Evolutionary conservation across 257 asterid species (phyloP).

Genomic region (Solanum corneliomulleri): DNA sequence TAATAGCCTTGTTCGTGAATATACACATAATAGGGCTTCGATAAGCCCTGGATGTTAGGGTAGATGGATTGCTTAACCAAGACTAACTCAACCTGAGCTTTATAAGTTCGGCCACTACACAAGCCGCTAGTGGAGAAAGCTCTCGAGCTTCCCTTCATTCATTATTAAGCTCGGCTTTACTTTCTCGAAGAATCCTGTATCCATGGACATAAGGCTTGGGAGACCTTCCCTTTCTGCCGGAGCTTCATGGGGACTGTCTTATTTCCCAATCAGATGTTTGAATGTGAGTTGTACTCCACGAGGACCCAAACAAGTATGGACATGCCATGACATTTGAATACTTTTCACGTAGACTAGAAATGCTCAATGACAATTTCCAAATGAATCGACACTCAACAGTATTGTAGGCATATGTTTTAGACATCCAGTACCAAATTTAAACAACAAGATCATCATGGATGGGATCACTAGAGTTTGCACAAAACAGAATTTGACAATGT

Average conservation of each 20-base stretch:
- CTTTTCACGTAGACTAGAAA: not conserved
- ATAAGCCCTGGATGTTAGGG: conserved; percentile 8
- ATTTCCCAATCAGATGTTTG: not conserved
- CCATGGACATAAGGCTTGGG: not conserved
- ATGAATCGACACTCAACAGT: not conserved
- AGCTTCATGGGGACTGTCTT: not conserved
- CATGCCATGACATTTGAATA: not conserved
- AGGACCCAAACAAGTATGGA: not conserved
- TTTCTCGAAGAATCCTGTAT: not conserved
- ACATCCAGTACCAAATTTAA: not conserved
- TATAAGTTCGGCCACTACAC: not conserved
- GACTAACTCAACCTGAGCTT: not conserved
- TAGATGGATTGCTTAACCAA: not conserved
- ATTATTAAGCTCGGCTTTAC: not conserved
- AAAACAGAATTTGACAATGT: not conserved
- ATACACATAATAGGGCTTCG: not conserved
- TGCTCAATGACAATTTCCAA: not conserved
- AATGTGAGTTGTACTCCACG: not conserved
- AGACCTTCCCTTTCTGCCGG: not conserved
- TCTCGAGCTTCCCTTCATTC: not conserved
- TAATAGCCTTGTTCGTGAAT: not conserved
- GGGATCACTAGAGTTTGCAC: not conserved
- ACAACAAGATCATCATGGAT: not conserved
- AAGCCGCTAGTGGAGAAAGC: not conserved
- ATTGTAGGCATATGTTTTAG: not conserved